phyloP scores from a whole-genome alignment of 2,329 filamentous ascomycete species.

The Fusarium multiceps region DNA sequence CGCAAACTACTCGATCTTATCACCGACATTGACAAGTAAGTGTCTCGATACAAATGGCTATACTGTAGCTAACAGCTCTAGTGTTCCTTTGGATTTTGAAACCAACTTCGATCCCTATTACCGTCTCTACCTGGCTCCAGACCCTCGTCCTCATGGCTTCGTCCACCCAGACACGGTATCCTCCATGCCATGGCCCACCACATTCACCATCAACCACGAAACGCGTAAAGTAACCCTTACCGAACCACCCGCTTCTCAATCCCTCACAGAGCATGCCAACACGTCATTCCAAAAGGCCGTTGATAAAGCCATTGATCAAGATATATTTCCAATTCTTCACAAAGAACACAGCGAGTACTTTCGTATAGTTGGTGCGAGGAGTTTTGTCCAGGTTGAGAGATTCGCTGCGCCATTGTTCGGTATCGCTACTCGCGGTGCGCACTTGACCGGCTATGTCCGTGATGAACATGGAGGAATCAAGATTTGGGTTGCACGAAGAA shows the following conservation, averaged over 20 bases:
- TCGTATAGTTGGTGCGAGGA: conserved; percentile 53
- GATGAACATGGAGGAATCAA: conserved; percentile 58
- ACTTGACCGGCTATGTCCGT: conserved; percentile 71
- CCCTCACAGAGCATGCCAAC: conserved; percentile 50
- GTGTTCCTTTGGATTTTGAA: conserved; percentile 60
- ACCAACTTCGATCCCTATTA: conserved; percentile 55
- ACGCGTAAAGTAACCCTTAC: conserved; percentile 50
- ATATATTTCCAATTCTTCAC: conserved; percentile 54
- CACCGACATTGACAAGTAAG: conserved; percentile 57
- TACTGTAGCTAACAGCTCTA: conserved; percentile 35
- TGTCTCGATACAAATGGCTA: not conserved
- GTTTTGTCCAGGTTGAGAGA: conserved; percentile 65
- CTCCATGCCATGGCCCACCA: conserved; percentile 59
- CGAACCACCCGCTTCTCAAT: conserved; percentile 37
- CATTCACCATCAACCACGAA: conserved; percentile 52
- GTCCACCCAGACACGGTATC: conserved; percentile 58
- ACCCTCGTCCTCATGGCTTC: conserved; percentile 62
- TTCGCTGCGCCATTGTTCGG: conserved; percentile 73
- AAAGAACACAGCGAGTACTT: conserved; percentile 58
- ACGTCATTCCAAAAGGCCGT: conserved; percentile 55
- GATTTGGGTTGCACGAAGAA: conserved; percentile 79
- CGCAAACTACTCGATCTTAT: conserved; percentile 53
- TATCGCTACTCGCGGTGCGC: conserved; percentile 72
- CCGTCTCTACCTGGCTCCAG: conserved; percentile 57
- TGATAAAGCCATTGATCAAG: conserved; percentile 51